phyloP scores from a whole-genome alignment of 345 rosid genomes.

The Anacardium occidentale region DNA sequence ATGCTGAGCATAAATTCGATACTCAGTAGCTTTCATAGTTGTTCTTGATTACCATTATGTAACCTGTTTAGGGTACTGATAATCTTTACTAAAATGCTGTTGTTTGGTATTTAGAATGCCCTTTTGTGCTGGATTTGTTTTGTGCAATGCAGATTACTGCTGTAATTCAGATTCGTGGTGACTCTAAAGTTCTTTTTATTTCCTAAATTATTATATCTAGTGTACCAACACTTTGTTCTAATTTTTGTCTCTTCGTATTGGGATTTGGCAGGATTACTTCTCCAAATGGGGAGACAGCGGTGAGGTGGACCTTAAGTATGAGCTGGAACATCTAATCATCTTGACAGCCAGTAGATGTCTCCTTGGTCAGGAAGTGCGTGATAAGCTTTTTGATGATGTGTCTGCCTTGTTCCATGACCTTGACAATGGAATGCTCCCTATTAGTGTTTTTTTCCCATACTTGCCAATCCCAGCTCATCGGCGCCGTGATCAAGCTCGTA shows the following conservation, averaged over 20 bases:
- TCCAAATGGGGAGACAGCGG: constrained; percentile 96
- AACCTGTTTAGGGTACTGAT: neutral
- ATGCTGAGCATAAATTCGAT: neutral
- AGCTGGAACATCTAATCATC: constrained; percentile 90
- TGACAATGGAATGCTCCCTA: constrained; percentile 95
- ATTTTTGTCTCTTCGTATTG: constrained; percentile 17
- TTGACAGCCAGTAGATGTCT: constrained; percentile 99
- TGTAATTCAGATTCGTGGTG: neutral
- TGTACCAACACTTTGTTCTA: constrained; percentile 12
- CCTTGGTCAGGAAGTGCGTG: constrained; percentile 88
- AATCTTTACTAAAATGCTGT: neutral
- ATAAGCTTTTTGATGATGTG: constrained; percentile 91
- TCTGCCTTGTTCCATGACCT: constrained; percentile 93
- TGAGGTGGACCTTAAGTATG: constrained; percentile 84
- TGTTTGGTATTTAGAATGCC: neutral
- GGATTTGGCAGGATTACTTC: constrained; percentile 68
- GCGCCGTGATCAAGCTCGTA: constrained; percentile 84
- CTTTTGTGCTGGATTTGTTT: neutral
- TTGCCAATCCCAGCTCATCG: constrained; percentile 93
- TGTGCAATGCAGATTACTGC: neutral
- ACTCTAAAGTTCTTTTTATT: neutral
- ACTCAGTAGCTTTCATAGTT: neutral
- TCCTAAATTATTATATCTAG: neutral
- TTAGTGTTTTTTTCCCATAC: constrained; percentile 91
- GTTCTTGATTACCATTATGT: neutral